phyloP scores from a whole-genome alignment of 2,329 filamentous ascomycete species.

The Fusarium zealandicum region DNA sequence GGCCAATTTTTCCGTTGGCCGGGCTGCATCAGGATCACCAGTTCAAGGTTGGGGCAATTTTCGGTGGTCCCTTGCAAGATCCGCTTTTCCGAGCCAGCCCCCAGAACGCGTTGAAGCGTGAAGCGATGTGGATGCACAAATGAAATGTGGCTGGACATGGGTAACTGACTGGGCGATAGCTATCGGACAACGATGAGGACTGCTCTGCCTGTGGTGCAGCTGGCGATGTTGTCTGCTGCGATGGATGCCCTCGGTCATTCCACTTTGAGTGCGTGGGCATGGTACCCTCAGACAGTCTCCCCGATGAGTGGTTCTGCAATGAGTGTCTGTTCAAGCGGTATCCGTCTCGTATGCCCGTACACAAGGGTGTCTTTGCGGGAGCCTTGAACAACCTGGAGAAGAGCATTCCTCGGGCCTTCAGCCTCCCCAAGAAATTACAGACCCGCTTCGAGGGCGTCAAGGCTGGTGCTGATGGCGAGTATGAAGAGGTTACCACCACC shows the following conservation, averaged over 20 bases:
- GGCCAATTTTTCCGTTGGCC: constrained; percentile 28
- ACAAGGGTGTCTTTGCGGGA: constrained; percentile 65
- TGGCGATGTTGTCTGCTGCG: constrained; percentile 90
- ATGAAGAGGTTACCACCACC: constrained; percentile 70
- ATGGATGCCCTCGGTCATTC: constrained; percentile 88
- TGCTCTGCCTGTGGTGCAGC: constrained; percentile 86
- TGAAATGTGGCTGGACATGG: constrained; percentile 28
- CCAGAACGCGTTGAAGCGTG: constrained; percentile 29
- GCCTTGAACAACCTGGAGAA: constrained; percentile 71
- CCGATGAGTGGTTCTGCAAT: constrained; percentile 87
- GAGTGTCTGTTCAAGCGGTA: constrained; percentile 65
- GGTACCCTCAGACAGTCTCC: constrained; percentile 70
- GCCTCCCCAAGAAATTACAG: constrained; percentile 74
- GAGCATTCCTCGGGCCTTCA: constrained; percentile 75
- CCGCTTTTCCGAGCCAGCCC: constrained; percentile 40
- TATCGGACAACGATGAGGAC: constrained; percentile 82
- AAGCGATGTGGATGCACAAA: constrained; percentile 20
- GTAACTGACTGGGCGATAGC: constrained; percentile 47
- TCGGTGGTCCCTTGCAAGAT: constrained; percentile 37
- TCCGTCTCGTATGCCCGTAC: constrained; percentile 54
- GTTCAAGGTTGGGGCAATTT: constrained; percentile 36
- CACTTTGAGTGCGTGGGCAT: constrained; percentile 91
- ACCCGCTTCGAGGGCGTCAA: constrained; percentile 81
- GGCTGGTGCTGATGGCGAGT: constrained; percentile 79
- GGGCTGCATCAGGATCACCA: constrained; percentile 29